Conservation (phyloP, 1,284 basidiomycete genomes). For the Moesziomyces parantarcticus region DNA sequence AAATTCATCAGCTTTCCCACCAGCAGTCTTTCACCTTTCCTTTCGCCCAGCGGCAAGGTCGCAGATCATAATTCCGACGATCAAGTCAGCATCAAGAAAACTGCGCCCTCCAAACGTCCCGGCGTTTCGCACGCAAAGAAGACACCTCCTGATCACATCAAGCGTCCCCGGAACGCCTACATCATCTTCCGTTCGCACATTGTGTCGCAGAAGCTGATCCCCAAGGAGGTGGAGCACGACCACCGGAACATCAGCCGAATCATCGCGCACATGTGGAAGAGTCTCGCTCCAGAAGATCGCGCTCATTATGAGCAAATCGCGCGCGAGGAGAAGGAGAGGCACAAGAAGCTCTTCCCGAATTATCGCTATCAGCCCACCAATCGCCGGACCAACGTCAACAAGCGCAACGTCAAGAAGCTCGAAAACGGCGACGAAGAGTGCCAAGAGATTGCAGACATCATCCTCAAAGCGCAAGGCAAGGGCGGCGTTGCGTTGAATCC, state of each 20-base stretch:
- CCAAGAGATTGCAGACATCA: conserved; percentile 58
- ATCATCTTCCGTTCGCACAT: conserved; percentile 92
- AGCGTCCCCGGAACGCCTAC: conserved; percentile 92
- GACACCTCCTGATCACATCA: conserved; percentile 75
- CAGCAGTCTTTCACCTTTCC: conserved; percentile 4
- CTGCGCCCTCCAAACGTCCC: conserved; percentile 34
- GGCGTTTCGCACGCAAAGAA: conserved; percentile 57
- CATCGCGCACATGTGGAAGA: conserved; percentile 66
- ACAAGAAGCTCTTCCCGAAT: conserved; percentile 54
- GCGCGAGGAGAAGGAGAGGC: conserved; percentile 55
- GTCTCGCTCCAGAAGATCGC: conserved; percentile 50
- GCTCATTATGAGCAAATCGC: conserved; percentile 55
- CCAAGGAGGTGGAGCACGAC: conserved; percentile 82
- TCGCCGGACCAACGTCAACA: conserved; percentile 30
- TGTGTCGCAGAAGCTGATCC: conserved; percentile 80
- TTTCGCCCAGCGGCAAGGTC: conserved; percentile 5
- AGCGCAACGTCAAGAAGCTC: conserved; percentile 50
- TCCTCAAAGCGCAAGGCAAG: conserved; percentile 56
- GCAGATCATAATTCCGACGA: conserved; percentile 5
- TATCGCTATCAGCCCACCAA: conserved; percentile 61
- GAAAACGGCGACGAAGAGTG: conserved; percentile 58
- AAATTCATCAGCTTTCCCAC: not conserved
- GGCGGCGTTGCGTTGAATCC: conserved; percentile 34
- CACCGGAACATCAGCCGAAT: conserved; percentile 77
- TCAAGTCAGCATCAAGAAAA: conserved; percentile 1